Evolutionary conservation across 2,329 filamentous ascomycete species (phyloP).

Genomic region (Hypoxylon sp.): DNA sequence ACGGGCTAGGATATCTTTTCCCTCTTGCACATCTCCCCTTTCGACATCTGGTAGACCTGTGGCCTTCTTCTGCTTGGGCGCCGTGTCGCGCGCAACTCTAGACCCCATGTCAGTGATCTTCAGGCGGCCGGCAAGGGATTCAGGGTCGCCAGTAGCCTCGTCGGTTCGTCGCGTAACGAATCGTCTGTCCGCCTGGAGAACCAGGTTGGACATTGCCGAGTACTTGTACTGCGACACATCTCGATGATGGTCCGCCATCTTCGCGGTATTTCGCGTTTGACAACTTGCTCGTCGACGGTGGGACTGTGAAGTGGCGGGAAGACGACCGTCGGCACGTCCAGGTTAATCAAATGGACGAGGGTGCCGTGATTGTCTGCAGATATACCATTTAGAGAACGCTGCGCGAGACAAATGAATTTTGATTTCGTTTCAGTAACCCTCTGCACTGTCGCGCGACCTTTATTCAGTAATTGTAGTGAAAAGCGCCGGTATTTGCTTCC

Average conservation of each 20-base stretch:
- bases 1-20: slow-evolving; percentile 83
- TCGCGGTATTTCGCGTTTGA: slow-evolving; percentile 50
- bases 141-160: slow-evolving; percentile 95
- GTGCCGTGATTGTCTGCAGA: slow-evolving; percentile 43
- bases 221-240: slow-evolving; percentile 99
- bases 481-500: slow-evolving; percentile 21
- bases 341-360: slow-evolving; percentile 50
- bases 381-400: slow-evolving; percentile 46
- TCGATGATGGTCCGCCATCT: slow-evolving; percentile 80
- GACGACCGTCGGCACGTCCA: slow-evolving; percentile 47
- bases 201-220: slow-evolving; percentile 99
- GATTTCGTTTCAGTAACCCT: neutral
- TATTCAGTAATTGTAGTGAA: neutral
- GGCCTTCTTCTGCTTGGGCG: slow-evolving; percentile 84
- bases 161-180: slow-evolving; percentile 94
- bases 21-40: slow-evolving; percentile 81
- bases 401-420: slow-evolving; percentile 5
- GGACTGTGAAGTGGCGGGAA: slow-evolving; percentile 29
- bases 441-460: neutral
- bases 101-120: slow-evolving; percentile 96
- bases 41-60: slow-evolving; percentile 77
- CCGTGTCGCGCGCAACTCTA: slow-evolving; percentile 81
- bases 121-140: slow-evolving; percentile 94
- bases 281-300: slow-evolving; percentile 28
- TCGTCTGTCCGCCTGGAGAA: slow-evolving; percentile 98